These are phyloP conservation scores for Trichodelitschia bisporula DNA, from an alignment of 495 filamentous ascomycete species.

Conservation along the genomic window DNA sequence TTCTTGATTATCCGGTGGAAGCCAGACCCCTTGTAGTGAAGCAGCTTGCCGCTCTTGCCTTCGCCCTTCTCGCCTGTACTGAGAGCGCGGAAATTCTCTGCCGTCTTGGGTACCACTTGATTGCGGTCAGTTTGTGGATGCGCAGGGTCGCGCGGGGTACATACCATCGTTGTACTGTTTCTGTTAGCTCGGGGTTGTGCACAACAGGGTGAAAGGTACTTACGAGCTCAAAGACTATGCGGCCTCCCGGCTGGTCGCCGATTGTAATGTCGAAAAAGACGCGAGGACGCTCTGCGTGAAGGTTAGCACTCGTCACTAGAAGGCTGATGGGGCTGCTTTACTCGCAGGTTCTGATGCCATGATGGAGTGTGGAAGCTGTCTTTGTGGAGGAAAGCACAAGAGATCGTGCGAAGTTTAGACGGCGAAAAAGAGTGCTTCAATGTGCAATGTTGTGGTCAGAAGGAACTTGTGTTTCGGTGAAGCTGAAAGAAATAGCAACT, in stretches of 20 bases:
- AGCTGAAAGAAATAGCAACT: too few species aligned
- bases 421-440: too few species aligned
- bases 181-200: slow-evolving; percentile 2
- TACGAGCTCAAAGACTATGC: slow-evolving; percentile 62
- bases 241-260: slow-evolving; percentile 40
- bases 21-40: slow-evolving; percentile 69
- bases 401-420: too few species aligned
- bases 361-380: too few species aligned
- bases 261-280: slow-evolving; percentile 83
- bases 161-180: slow-evolving; percentile 8
- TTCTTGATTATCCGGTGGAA: slow-evolving; percentile 97
- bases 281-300: slow-evolving; percentile 31
- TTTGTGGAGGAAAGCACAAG: too few species aligned
- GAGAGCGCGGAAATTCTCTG: slow-evolving; percentile 84
- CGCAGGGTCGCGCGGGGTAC: neutral
- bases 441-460: too few species aligned
- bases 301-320: too few species aligned
- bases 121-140: slow-evolving; percentile 1
- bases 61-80: slow-evolving; percentile 81
- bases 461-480: too few species aligned
- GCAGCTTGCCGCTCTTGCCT: slow-evolving; percentile 59
- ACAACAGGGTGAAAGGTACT: slow-evolving; percentile 7
- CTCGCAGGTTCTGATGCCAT: too few species aligned
- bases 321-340: too few species aligned
- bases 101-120: slow-evolving; percentile 72